Base-by-base conservation (phyloP, 2,329 filamentous ascomycete species). In the Penicillium expansum region DNA sequence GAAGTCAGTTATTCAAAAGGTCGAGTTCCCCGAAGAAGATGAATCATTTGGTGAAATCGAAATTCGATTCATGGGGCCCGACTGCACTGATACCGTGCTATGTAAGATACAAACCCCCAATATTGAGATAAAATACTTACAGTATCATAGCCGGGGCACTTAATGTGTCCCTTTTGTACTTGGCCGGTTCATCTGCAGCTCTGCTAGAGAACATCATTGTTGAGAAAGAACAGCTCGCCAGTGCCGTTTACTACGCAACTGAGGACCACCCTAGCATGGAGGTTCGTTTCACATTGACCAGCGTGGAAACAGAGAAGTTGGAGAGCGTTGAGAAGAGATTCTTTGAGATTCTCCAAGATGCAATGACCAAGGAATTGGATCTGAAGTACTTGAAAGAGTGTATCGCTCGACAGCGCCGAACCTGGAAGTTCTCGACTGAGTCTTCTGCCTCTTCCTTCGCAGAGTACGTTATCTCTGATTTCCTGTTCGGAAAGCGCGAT, bases 1-100 rank as follows among this genome's bases (percentile, higher is more conserved):
- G 30, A 82, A 90, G 70, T 91, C 90, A 0, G 80, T 87, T 11
- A 76, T 96, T 13, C 85, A 93, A 63, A 91, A 83, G 0, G 88
- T 96, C 29, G 88, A 96, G 61, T 99, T 99, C 67, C 94, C 94
- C 0, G 94, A 99, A 71, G 93, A 97, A 67, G 94, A 99, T 64
- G 94, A 99, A 71, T 93, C 91, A 0, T 90, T 87, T 55, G 94
- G 94, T 37, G 93, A 97, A 70, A 86, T 97, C 48, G 79, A 91
- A 48, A 86, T 97, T 20, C 89, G 84, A 1, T 96, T 95, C 76
- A 86, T 97, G 54, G 94, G 94, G 0, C 94, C 94, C 0, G 82
- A 88, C 65, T 92, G 89, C 72, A 89, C 84, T 52, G 86, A 97
- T 65, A 74, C 83, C 2, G 71, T 90, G 24, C 78, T 83, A 39